These are phyloP conservation scores for Sordariomycetes sp. DNA, from an alignment of 2,329 filamentous ascomycete species.

Conservation along the genomic window DNA sequence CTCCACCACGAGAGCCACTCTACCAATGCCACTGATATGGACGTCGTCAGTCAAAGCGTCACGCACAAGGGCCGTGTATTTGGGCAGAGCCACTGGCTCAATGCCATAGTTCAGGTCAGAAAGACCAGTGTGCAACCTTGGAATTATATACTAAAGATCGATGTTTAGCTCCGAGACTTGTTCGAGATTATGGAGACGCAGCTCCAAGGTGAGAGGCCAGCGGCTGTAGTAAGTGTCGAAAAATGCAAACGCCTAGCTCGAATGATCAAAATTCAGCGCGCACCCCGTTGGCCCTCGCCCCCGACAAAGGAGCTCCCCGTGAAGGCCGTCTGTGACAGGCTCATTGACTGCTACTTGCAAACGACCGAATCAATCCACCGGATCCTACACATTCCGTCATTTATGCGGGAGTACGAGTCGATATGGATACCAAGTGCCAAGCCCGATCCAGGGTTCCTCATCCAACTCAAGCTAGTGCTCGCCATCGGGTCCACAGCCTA, in stretches of 20 bases:
- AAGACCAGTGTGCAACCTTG: too few species aligned
- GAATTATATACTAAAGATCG: neutral
- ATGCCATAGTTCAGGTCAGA: constrained; percentile 28
- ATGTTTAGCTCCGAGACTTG: constrained; percentile 24
- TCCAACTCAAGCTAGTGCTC: constrained; percentile 43
- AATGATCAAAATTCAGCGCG: constrained; percentile 33
- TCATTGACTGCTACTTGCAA: constrained; percentile 34
- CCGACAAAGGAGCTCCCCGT: constrained; percentile 30
- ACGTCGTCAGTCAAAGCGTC: constrained; percentile 24
- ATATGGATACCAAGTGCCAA: constrained; percentile 24
- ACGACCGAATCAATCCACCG: constrained; percentile 33
- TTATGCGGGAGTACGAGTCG: constrained; percentile 31
- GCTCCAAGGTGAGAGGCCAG: constrained; percentile 22
- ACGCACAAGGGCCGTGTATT: constrained; percentile 42
- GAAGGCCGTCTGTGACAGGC: constrained; percentile 26
- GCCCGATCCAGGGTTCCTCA: constrained; percentile 29
- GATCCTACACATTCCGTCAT: constrained; percentile 36
- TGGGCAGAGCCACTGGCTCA: constrained; percentile 45
- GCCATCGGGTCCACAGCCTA: constrained; percentile 39
- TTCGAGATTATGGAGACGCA: constrained; percentile 27
- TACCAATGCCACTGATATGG: constrained; percentile 12
- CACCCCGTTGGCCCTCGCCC: constrained; percentile 30
- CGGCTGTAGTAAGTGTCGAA: constrained; percentile 21
- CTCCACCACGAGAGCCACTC: constrained; percentile 21
- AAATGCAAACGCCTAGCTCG: constrained; percentile 39